A percentile compares a stretch with the other conserved stretches of the same genome.
Conservation (phyloP, 495 filamentous ascomycete genomes). For the Filosporella fistucella region DNA sequence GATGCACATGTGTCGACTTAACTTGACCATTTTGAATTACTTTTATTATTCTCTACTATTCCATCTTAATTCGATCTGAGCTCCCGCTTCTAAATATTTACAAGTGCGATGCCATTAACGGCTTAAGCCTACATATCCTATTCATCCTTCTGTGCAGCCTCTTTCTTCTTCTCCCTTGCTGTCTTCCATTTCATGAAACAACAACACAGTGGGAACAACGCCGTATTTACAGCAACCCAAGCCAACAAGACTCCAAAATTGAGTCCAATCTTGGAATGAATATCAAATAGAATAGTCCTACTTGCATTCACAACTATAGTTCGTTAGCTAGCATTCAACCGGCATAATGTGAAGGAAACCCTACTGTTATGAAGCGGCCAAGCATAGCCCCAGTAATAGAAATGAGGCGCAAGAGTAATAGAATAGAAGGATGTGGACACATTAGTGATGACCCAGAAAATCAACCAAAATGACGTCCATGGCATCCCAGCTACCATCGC, state of each 20-base stretch:
- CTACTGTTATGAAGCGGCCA: constrained; percentile 59
- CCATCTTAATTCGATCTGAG: too few relatives aligned
- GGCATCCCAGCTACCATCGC: constrained; percentile 64
- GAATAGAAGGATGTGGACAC: constrained; percentile 62
- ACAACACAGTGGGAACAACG: constrained; percentile 53
- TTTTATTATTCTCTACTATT: too few relatives aligned
- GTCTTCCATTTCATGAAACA: constrained; percentile 55
- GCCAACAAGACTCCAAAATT: constrained; percentile 61
- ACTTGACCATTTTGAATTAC: too few relatives aligned
- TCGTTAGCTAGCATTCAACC: constrained; percentile 12
- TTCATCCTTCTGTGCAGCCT: constrained; percentile 4
- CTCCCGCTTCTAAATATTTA: too few relatives aligned
- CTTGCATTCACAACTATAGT: constrained; percentile 53
- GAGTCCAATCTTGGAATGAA: constrained; percentile 56
- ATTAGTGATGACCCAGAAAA: constrained; percentile 76
- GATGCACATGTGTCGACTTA: too few relatives aligned
- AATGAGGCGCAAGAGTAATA: constrained; percentile 51
- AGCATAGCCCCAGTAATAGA: constrained; percentile 66
- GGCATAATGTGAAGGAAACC: neutral
- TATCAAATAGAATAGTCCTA: constrained; percentile 58
- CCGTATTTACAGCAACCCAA: constrained; percentile 53
- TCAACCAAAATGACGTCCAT: constrained; percentile 66
- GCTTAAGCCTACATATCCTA: neutral
- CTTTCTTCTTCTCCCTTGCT: constrained; percentile 42
- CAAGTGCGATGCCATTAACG: too few relatives aligned